Evolutionary conservation across 129 eudicot genomes (phyloP), one percentile per base, ranked within the genome.

Genomic region (Artemisia tridentata): DNA sequence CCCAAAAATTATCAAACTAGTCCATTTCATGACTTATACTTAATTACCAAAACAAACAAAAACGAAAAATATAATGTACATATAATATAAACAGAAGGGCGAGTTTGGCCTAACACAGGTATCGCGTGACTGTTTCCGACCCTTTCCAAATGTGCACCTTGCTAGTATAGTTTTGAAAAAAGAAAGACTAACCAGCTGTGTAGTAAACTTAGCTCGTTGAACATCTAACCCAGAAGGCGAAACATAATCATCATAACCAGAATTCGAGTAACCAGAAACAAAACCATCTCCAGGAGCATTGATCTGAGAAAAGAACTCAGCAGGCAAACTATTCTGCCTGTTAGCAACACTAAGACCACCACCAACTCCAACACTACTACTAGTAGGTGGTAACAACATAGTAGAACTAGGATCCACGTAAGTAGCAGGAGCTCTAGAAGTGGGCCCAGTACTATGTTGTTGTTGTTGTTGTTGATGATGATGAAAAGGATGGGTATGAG

Each of bases 301-400:
- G 62, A 88, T 82, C 80, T 81, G 83, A 10, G 91, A 73, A 20
- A 88, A 56, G 59, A 92, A 92, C 38, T 92, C 96, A 1, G 95
- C 95, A 58, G 98, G 98, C 15, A 86, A 86, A 58, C 98, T 92
- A 76, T 85, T 92, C 74, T 86, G 92, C 65, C 98, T 75, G 69
- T 51, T 16, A 51, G n/a, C 17, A 51, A 72, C 84, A 34, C 68
- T 51, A 58, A 69, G 16, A 60, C 65, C 15, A 25, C 19, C n/a
- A n/a, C n/a, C n/a, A n/a, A n/a, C n/a, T n/a, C n/a, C n/a, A n/a
- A n/a, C 15, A 25, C 19, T 13, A 23, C 41, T 34, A 20, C 15
- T 60, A 60, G 45, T 38, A 38, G 45, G 45, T 38, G 65, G 46
- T 27, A 60, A 7, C 29, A 60, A 29, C 65, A 60, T 60, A 60